Evolutionary conservation across 768 basidiomycete species (phyloP).

Genomic region (Hygrophorus pudorinus): DNA sequence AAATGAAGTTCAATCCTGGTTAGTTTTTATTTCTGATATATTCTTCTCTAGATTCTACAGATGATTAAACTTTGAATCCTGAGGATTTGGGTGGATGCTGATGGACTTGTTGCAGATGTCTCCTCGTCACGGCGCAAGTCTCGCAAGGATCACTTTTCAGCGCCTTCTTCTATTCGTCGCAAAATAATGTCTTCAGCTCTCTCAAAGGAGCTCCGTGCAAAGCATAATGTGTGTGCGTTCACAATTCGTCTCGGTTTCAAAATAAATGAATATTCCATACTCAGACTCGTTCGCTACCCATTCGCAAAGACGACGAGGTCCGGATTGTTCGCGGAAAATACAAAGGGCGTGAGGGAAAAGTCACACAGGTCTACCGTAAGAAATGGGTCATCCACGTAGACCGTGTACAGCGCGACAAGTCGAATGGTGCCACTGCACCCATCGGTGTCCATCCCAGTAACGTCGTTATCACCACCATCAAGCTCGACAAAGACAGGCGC

Average conservation of each 20-base stretch:
- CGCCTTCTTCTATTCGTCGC: slow-evolving; percentile 89
- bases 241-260: neutral
- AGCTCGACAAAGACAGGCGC: slow-evolving; percentile 89
- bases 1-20: slow-evolving; percentile 81
- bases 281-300: slow-evolving; percentile 83
- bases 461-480: slow-evolving; percentile 87
- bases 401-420: slow-evolving; percentile 95
- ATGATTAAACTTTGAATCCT: neutral
- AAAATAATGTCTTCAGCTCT: slow-evolving; percentile 97
- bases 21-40: slow-evolving; percentile 29
- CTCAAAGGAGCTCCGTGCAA: slow-evolving; percentile 86
- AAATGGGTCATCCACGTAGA: slow-evolving; percentile 99
- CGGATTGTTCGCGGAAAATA: slow-evolving; percentile 94
- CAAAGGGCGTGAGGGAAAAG: slow-evolving; percentile 98
- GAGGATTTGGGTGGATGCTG: slow-evolving; percentile 28
- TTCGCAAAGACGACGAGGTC: slow-evolving; percentile 98
- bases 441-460: slow-evolving; percentile 97
- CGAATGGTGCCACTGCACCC: slow-evolving; percentile 87
- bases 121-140: slow-evolving; percentile 95
- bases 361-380: slow-evolving; percentile 97
- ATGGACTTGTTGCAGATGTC: slow-evolving; percentile 54
- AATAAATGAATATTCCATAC: neutral
- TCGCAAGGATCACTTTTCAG: slow-evolving; percentile 96
- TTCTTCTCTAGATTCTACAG: neutral
- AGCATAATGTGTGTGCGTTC: slow-evolving; percentile 68